Base-by-base conservation (phyloP, 768 basidiomycete species). In the Gyrodon lividus region DNA sequence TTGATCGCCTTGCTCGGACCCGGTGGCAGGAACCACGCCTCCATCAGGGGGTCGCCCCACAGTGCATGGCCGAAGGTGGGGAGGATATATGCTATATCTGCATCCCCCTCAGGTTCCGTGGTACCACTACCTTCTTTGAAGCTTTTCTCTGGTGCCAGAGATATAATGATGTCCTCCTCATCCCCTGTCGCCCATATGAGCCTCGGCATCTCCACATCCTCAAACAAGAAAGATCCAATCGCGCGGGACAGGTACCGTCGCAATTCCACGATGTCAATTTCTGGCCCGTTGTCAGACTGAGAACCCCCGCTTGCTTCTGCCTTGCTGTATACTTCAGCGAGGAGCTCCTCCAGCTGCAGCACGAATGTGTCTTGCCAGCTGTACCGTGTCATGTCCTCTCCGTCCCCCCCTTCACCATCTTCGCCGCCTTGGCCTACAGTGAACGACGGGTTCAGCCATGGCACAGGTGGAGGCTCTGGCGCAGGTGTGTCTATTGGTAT, bases 351-450 rank as follows among this genome's bases (percentile, higher is more conserved):
- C 42, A 90, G 67, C 6, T 80, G 70, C 8, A 66, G 45, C 6
- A 82, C 82, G 65, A 89, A 89, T 1, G 83, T 80, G 59, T 86
- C 86, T 68, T 89, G 84, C 88, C 88, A 90, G 66, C 78, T 84
- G 62, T 84, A 87, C 6, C 51, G 59, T 5, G 48, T 56, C 56
- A 60, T 55, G 64, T 66, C 59, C 35, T 66, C 68, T 10, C 44
- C 66, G 2, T 43, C 40, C 4, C 34, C 62, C 2, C 39, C 62
- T 1, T 48, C 52, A 4, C 34, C 56, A 0, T 39, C 57, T 33
- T 52, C 57, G 6, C 49, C 50, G 1, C 30, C 33, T 23, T 55
- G 48, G 35, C 16, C 20, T 3, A 17, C 50, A 9, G 48, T 20
- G 8, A 59, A 35, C 13, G 62, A n/a, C 2, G 50, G 20, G 1